A percentile compares a stretch with the other conserved stretches of the same genome.
Conservation (phyloP, 257 asterid species). For the Solanum neorickii region DNA sequence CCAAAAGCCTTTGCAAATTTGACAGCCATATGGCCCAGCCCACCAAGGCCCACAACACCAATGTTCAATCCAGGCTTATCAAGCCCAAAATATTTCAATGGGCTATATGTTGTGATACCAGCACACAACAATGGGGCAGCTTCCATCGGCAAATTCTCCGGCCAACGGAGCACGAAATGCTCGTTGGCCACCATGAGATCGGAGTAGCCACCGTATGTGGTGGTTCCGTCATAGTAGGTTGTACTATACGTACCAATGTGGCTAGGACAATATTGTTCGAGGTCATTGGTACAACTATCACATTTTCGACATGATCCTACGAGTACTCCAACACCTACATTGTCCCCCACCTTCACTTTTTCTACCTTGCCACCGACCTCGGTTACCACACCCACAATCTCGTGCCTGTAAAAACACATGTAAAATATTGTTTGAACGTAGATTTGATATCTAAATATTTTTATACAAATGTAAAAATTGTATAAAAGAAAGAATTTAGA, state of each 20-base stretch:
- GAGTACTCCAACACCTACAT: constrained; percentile 34
- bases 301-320: constrained; percentile 35
- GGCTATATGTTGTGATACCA: constrained; percentile 49
- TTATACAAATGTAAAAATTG: too few relatives aligned
- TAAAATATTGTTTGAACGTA: neutral
- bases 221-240: constrained; percentile 20
- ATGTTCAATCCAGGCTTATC: constrained; percentile 35
- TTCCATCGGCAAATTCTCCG: constrained; percentile 40
- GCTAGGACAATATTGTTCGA: constrained; percentile 33
- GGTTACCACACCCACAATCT: constrained; percentile 34
- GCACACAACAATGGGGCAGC: constrained; percentile 56
- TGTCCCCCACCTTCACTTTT: constrained; percentile 30
- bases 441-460: neutral
- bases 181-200: constrained; percentile 30
- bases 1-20: constrained; percentile 64
- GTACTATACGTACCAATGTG: constrained; percentile 18
- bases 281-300: constrained; percentile 20
- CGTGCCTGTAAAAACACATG: constrained; percentile 8
- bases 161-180: constrained; percentile 40
- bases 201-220: constrained; percentile 38
- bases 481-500: too few relatives aligned
- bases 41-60: constrained; percentile 55
- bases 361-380: constrained; percentile 28
- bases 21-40: constrained; percentile 49
- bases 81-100: constrained; percentile 38